Evolutionary conservation across 2,329 filamentous ascomycete species (phyloP), one percentile per base, ranked within the genome.

Genomic region (Zasmidium cellare): DNA sequence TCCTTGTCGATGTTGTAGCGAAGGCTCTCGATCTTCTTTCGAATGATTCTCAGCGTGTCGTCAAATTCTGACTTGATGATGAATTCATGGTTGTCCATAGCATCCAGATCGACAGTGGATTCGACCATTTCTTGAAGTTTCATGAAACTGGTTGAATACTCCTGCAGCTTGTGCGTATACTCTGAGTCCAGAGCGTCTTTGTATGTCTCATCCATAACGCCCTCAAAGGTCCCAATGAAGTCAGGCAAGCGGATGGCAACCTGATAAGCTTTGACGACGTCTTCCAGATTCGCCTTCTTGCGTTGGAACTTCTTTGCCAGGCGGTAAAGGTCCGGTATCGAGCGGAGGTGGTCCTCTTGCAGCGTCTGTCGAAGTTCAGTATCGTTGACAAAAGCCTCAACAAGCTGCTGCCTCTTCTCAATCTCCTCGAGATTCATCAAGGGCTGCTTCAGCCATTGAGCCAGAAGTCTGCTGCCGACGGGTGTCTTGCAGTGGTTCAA

Each of bases 11-110:
- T 97, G 55, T 92, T 88, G 46, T 86, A 80, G 62, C 88, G 87
- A 24, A 96, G 79, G 70, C 88, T 91, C 71, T 97, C 93, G 1
- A 99, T 85, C 72, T 93, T 94, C 77, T 90, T 92, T 53, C 91
- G 87, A 66, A 99, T 96, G n/a, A 90, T 86, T 18, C 89, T 86
- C 38, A 99, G 80, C 55, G 87, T 84, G 58, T 97, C 92, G 69
- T 99, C 94, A 64, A 97, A 99, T 71, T 99, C 94, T 0, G 96
- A 90, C 76, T 97, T 99, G 82, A 99, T 99, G 68, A 97, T 93
- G 76, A 96, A 99, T 72, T 99, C 94, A 71, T 99, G 94, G 65
- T 94, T 92, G 69, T 99, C 93, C 11, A 99, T 84, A 2, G 94
- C 94, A 57, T 96, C 91, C 0, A 99, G 84, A 70, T 99, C 94